These are phyloP conservation scores for Kazachstania africana DNA, from an alignment of 805 yeast species.

Conservation along the genomic window DNA sequence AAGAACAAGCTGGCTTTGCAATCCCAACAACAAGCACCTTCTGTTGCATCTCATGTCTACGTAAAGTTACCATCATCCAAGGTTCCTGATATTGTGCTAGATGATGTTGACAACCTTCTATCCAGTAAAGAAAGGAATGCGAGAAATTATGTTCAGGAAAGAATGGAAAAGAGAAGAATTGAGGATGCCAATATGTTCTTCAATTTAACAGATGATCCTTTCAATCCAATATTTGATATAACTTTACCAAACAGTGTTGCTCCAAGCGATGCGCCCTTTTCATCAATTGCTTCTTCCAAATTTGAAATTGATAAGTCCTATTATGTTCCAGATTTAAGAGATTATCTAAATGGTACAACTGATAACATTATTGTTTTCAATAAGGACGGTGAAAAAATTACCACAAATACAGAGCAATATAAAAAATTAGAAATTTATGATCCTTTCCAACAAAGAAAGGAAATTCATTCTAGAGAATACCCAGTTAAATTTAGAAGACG, in stretches of 20 bases:
- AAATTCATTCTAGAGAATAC: constrained; percentile 28
- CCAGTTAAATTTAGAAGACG: constrained; percentile 61
- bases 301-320: constrained; percentile 56
- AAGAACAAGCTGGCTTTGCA: too few species aligned
- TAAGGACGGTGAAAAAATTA: constrained; percentile 24
- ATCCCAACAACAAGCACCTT: constrained; percentile 11
- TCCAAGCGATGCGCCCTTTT: constrained; percentile 60
- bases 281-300: constrained; percentile 61
- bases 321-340: constrained; percentile 27
- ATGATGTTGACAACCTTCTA: constrained; percentile 66
- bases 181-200: constrained; percentile 64
- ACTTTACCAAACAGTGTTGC: constrained; percentile 44
- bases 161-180: constrained; percentile 56
- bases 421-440: constrained; percentile 27
- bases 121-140: constrained; percentile 68
- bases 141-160: constrained; percentile 74
- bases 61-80: constrained; percentile 81
- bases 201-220: constrained; percentile 79
- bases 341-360: constrained; percentile 20
- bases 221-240: constrained; percentile 68
- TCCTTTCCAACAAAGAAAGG: constrained; percentile 25
- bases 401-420: constrained; percentile 12
- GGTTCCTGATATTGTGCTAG: constrained; percentile 84
- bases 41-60: constrained; percentile 48
- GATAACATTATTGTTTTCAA: constrained; percentile 14